Percentiles rank a stretch among this genome's conserved stretches.
phyloP scores from a whole-genome alignment of 495 filamentous ascomycete species.

The Staphylotrichum longicolle region DNA sequence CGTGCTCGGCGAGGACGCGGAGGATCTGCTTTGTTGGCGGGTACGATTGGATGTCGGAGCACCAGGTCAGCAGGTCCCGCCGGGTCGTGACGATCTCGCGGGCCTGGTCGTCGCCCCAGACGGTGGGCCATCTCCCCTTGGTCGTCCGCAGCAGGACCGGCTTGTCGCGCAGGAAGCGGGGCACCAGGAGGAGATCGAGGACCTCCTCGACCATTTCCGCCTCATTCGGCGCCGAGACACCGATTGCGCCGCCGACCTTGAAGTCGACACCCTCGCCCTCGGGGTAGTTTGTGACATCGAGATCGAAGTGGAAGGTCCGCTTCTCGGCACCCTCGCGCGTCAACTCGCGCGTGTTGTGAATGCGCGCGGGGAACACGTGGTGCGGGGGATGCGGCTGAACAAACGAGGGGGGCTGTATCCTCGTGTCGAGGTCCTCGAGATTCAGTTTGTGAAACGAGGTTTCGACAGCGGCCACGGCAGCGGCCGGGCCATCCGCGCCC shows the following conservation, averaged over 20 bases:
- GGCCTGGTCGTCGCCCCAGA: conserved; percentile 91
- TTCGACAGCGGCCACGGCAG: conserved; percentile 23
- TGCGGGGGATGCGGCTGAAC: conserved; percentile 96
- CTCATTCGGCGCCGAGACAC: conserved; percentile 85
- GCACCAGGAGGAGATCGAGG: conserved; percentile 74
- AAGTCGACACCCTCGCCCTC: conserved; percentile 85
- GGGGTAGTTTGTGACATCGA: conserved; percentile 95
- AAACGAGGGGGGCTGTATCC: conserved; percentile 74
- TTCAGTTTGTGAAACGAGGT: conserved; percentile 31
- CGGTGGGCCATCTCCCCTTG: conserved; percentile 89
- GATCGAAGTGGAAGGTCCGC: conserved; percentile 93
- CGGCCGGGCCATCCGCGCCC: conserved; percentile 18
- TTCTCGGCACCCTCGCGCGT: conserved; percentile 93
- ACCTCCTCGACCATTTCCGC: conserved; percentile 74
- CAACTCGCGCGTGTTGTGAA: conserved; percentile 79
- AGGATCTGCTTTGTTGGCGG: conserved; percentile 86
- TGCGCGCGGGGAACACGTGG: conserved; percentile 79
- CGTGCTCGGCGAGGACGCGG: conserved; percentile 82
- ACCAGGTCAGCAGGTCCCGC: conserved; percentile 90
- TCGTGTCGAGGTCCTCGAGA: conserved; percentile 44
- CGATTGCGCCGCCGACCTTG: conserved; percentile 93
- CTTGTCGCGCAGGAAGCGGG: conserved; percentile 74
- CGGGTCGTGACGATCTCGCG: conserved; percentile 83
- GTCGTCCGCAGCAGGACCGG: conserved; percentile 73
- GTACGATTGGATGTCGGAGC: conserved; percentile 87